phyloP scores from a whole-genome alignment of 169 alveolate genomes.

The Eimeria falciformis region DNA sequence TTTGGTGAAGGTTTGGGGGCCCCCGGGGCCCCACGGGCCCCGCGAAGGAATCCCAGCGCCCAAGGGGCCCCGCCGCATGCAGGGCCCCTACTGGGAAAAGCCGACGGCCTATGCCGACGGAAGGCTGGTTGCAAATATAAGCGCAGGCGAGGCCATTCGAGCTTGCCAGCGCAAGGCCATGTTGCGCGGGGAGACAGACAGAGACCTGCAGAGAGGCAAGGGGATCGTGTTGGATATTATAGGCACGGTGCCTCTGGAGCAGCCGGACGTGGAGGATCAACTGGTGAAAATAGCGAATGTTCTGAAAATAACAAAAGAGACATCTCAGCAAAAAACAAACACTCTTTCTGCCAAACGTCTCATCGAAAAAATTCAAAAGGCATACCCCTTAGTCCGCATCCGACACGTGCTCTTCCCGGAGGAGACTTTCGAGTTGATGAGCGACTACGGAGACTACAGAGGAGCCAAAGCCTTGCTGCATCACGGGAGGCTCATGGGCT shows the following conservation, averaged over 20 bases:
- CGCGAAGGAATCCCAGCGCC: neutral
- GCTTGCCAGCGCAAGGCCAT: neutral
- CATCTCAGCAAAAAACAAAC: neutral
- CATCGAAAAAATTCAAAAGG: neutral
- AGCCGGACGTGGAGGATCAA: conserved; percentile 5
- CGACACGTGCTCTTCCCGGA: conserved; percentile 32
- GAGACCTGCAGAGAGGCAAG: neutral
- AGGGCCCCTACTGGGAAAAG: neutral
- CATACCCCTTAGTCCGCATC: neutral
- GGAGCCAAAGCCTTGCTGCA: conserved; percentile 30
- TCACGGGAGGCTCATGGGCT: conserved; percentile 54
- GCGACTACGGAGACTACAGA: conserved; percentile 33
- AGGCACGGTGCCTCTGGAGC: neutral
- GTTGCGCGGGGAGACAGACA: neutral
- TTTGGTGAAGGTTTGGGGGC: neutral
- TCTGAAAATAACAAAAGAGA: neutral
- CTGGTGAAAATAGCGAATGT: too few species aligned
- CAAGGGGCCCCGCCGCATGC: neutral
- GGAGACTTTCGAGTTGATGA: neutral
- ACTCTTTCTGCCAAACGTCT: neutral
- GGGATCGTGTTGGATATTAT: neutral
- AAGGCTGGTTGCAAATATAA: neutral
- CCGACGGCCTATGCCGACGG: conserved; percentile 24
- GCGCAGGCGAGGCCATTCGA: neutral
- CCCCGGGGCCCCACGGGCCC: neutral